Evolutionary conservation across 768 basidiomycete genomes (phyloP).

Genomic region (Cystobasidium tubakii): DNA sequence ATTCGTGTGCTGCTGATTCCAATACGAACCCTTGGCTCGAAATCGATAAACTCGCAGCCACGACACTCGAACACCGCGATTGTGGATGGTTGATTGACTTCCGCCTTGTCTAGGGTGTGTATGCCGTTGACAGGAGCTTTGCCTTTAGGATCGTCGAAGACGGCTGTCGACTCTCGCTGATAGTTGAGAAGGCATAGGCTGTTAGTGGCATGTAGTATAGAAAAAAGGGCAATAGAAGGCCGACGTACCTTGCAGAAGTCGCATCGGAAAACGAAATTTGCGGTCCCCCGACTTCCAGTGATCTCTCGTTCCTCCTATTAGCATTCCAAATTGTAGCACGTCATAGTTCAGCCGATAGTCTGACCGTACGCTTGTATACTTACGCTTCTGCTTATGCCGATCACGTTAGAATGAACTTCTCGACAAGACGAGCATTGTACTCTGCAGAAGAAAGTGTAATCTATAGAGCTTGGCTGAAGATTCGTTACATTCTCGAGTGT

Average conservation of each 20-base stretch:
- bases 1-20: neutral
- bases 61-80: slow-evolving; percentile 74
- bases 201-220: neutral
- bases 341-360: too few relatives aligned
- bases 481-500: slow-evolving; percentile 44
- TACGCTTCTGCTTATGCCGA: slow-evolving; percentile 41
- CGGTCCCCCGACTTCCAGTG: slow-evolving; percentile 43
- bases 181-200: neutral
- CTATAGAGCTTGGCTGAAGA: slow-evolving; percentile 40
- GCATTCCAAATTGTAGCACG: neutral
- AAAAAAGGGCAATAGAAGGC: slow-evolving; percentile 58
- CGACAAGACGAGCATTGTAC: slow-evolving; percentile 42
- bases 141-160: slow-evolving; percentile 43
- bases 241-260: slow-evolving; percentile 57
- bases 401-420: slow-evolving; percentile 44
- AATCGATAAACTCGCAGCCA: slow-evolving; percentile 72
- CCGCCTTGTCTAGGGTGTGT: slow-evolving; percentile 61
- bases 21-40: slow-evolving; percentile 66
- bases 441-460: slow-evolving; percentile 42
- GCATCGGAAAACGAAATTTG: slow-evolving; percentile 46
- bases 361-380: too few relatives aligned
- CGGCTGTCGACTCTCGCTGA: slow-evolving; percentile 16
- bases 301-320: slow-evolving; percentile 41
- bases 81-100: slow-evolving; percentile 56
- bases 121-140: slow-evolving; percentile 34